Base-by-base conservation (phyloP, 2,329 filamentous ascomycete species). In the Madurella fahalii region DNA sequence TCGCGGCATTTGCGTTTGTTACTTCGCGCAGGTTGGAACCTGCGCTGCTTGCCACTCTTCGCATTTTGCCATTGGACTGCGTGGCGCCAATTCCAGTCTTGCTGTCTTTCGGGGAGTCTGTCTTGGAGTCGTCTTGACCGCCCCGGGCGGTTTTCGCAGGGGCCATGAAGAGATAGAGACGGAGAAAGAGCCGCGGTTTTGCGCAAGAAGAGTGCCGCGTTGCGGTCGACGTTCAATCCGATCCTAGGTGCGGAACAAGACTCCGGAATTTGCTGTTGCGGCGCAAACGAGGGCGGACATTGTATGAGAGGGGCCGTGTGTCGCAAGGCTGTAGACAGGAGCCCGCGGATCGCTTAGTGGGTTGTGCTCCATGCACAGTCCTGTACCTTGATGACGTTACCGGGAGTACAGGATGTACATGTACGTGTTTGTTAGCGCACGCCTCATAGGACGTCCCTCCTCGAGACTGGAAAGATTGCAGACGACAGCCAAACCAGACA, bases 31-130 rank as follows among this genome's bases (percentile, higher is more conserved):
- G 66, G 40, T 77, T 75, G 16, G 75, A 73, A 41, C 76, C 78
- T 12, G 74, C 74, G 52, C 77, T 77, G 67, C 77, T 82, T 52
- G 75, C 79, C 15, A 76, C 76, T 39, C 81, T 76, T 50, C 79
- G 79, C 69, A 81, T 74, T 67, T 84, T 84, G 56, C 77, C 73
- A 51, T 78, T 77, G 15, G 74, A 65, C 51, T 67, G 34, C 34
- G 34, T 51, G 52, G 53, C 54, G 40, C 59, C 67, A 39, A 65
- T 59, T 49, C 70, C 70, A 56, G 69, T 72, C 66, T 77, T 78
- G n/a, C n/a, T n/a, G 56, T 79, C 74, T 63, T 79, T 77, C n/a
- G 63, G 45, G 43, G 65, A 63, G 52, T 79, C 76, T 49, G 69
- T 54, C 64, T 78, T 79, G 61, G 69, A 60, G 60, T 78, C 76